Evolutionary conservation across 768 basidiomycete genomes (phyloP).

Genomic region (Tylopilus subfusipes): DNA sequence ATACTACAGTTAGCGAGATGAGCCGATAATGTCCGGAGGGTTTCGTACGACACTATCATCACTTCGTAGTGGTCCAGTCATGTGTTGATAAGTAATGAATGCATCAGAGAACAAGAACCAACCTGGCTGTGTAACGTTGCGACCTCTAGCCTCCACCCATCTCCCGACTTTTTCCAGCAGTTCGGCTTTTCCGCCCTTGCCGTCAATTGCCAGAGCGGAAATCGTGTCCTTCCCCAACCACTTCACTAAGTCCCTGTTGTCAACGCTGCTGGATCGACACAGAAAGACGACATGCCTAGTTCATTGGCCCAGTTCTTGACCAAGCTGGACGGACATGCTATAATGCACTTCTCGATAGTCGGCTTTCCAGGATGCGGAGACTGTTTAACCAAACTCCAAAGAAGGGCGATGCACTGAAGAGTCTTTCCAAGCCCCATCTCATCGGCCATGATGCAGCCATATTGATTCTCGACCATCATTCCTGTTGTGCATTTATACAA

Average conservation of each 20-base stretch:
- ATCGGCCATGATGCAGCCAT: slow-evolving; percentile 98
- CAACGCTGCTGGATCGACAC: background rate
- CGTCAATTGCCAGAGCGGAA: slow-evolving; percentile 84
- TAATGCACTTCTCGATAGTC: slow-evolving; percentile 95
- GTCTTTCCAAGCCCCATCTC: slow-evolving; percentile 99
- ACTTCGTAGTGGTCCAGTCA: slow-evolving; percentile 44
- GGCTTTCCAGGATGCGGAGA: slow-evolving; percentile 84
- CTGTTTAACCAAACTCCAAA: slow-evolving; percentile 96
- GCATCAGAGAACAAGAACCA: slow-evolving; percentile 12
- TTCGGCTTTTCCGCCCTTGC: slow-evolving; percentile 83
- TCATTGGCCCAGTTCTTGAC: slow-evolving; percentile 99
- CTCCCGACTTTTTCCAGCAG: slow-evolving; percentile 74
- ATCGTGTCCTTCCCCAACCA: slow-evolving; percentile 90
- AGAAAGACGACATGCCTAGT: slow-evolving; percentile 55
- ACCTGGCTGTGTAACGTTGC: slow-evolving; percentile 93
- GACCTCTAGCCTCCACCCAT: slow-evolving; percentile 87
- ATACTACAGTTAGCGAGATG: slow-evolving; percentile 79
- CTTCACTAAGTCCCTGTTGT: slow-evolving; percentile 58
- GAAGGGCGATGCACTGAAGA: slow-evolving; percentile 89
- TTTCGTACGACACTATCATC: slow-evolving; percentile 99
- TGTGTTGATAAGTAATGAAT: background rate
- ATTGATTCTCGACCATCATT: slow-evolving; percentile 86
- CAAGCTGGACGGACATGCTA: slow-evolving; percentile 93
- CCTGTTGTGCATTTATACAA: slow-evolving; percentile 94
- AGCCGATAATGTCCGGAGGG: slow-evolving; percentile 73